These are phyloP conservation scores for Melaleuca quinquenervia DNA, from an alignment of 345 rosid species.

Conservation along the genomic window DNA sequence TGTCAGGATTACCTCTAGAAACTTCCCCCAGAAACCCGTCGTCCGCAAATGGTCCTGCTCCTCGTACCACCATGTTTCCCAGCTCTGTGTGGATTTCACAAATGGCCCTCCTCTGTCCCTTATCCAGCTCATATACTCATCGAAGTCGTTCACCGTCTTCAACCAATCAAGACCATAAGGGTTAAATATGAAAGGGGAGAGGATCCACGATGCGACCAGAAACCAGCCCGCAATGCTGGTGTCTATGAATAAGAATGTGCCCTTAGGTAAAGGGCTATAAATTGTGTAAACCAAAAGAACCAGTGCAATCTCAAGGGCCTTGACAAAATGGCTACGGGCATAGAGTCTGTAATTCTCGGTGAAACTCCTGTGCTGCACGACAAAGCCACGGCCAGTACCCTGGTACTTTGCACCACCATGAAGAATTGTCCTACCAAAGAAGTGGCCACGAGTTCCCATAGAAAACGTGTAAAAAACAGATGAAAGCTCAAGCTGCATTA, in stretches of 20 bases:
- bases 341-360: slow-evolving; percentile 24
- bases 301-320: slow-evolving; percentile 15
- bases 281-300: background rate
- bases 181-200: background rate
- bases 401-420: slow-evolving; percentile 34
- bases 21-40: background rate
- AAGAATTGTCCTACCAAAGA: slow-evolving; percentile 23
- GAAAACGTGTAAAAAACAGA: slow-evolving; percentile 32
- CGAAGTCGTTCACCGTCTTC: background rate
- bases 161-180: background rate
- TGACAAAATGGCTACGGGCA: slow-evolving; percentile 28
- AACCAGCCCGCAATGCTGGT: background rate
- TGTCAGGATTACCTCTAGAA: background rate
- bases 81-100: background rate
- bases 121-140: background rate
- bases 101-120: background rate
- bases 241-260: background rate
- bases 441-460: slow-evolving; percentile 33
- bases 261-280: background rate
- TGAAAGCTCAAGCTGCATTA: slow-evolving; percentile 32
- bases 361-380: slow-evolving; percentile 24
- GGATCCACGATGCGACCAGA: background rate
- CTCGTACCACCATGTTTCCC: background rate
- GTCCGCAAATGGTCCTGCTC: slow-evolving; percentile 1
- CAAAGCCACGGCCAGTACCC: slow-evolving; percentile 28